These are phyloP conservation scores for Fusarium palustre DNA, from an alignment of 2,329 filamentous ascomycete genomes.

Conservation along the genomic window DNA sequence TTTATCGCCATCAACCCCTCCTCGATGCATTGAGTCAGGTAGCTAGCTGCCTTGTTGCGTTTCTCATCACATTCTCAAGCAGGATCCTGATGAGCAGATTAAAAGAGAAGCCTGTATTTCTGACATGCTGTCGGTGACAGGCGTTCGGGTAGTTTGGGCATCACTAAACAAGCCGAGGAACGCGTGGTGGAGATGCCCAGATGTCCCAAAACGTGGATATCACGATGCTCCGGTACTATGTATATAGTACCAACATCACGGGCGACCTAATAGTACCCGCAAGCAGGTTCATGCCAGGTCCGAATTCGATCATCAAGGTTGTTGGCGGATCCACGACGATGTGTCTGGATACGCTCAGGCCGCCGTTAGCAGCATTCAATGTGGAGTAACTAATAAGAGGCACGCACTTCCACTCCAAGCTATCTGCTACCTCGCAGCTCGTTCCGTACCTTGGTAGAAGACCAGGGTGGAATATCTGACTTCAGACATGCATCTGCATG, in stretches of 20 bases:
- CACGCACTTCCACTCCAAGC: slow-evolving; percentile 32
- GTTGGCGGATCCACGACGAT: slow-evolving; percentile 27
- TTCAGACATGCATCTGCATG: not conserved
- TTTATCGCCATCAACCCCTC: slow-evolving; percentile 25
- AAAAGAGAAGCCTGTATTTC: not conserved
- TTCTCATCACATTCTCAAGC: slow-evolving; percentile 35
- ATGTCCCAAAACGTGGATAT: not conserved
- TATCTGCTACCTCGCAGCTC: slow-evolving; percentile 12
- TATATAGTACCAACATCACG: not conserved
- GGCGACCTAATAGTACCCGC: not conserved
- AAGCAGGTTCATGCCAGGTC: slow-evolving; percentile 11
- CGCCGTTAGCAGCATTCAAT: slow-evolving; percentile 33
- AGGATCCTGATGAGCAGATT: slow-evolving; percentile 5
- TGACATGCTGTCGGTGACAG: not conserved
- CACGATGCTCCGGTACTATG: not conserved
- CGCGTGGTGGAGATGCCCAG: not conserved
- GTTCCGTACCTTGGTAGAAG: slow-evolving; percentile 2
- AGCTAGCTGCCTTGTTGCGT: slow-evolving; percentile 35
- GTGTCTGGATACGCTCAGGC: slow-evolving; percentile 35
- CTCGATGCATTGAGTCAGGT: slow-evolving; percentile 18
- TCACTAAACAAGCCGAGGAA: not conserved
- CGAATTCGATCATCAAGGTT: slow-evolving; percentile 40
- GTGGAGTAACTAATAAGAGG: slow-evolving; percentile 31
- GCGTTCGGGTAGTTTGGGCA: not conserved
- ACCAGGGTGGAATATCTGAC: not conserved